Evolutionary conservation across 345 rosid species (phyloP).

Genomic region (Geranium brycei): DNA sequence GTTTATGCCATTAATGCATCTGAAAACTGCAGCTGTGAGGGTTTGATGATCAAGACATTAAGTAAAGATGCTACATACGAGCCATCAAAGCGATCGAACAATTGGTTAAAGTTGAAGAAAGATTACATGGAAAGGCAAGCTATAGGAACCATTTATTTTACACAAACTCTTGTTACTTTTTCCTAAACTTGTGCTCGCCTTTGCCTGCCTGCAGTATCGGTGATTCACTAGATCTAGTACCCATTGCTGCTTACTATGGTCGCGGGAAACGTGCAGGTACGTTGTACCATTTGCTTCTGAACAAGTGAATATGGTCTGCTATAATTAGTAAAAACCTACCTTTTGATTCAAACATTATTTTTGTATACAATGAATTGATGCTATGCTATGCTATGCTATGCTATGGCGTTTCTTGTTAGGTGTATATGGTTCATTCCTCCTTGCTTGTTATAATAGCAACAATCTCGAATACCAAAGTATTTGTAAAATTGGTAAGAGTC

Average conservation of each 20-base stretch:
- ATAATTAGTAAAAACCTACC: neutral
- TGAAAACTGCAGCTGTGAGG: slow-evolving; percentile 75
- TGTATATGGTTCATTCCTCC: slow-evolving; percentile 83
- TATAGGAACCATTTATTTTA: slow-evolving; percentile 19
- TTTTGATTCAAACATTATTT: slow-evolving; percentile 3
- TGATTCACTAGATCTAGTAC: slow-evolving; percentile 87
- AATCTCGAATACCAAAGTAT: slow-evolving; percentile 87
- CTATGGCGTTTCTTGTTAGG: slow-evolving; percentile 31
- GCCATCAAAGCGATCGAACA: slow-evolving; percentile 82
- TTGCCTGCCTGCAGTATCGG: slow-evolving; percentile 62
- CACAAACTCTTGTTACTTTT: slow-evolving; percentile 16
- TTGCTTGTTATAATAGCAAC: slow-evolving; percentile 72
- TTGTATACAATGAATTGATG: slow-evolving; percentile 9
- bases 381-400: too few relatives aligned
- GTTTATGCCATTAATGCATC: slow-evolving; percentile 12
- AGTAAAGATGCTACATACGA: slow-evolving; percentile 89
- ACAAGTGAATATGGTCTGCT: neutral
- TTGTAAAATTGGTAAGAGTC: slow-evolving; percentile 67
- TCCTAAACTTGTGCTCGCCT: slow-evolving; percentile 11
- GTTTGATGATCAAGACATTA: slow-evolving; percentile 86
- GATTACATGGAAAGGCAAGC: slow-evolving; percentile 80
- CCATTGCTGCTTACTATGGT: slow-evolving; percentile 91
- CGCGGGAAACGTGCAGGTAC: slow-evolving; percentile 91
- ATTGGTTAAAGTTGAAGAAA: slow-evolving; percentile 93
- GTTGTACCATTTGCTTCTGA: neutral